Percentiles rank a stretch among this genome's conserved stretches.
These are phyloP conservation scores for Allantophomopsis lycopodina DNA, from an alignment of 2,329 filamentous ascomycete species.

Conservation along the genomic window DNA sequence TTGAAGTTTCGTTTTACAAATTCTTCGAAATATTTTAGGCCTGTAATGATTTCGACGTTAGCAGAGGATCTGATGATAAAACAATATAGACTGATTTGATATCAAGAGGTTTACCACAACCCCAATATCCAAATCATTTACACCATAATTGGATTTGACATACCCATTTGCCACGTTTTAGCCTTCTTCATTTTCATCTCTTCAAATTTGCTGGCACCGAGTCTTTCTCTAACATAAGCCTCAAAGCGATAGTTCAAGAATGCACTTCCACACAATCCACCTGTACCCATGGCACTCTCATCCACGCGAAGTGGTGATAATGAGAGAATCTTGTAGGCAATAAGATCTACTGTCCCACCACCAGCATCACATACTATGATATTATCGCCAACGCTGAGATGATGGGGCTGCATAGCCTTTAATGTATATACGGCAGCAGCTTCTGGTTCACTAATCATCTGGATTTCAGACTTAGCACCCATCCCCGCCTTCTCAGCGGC, in stretches of 20 bases:
- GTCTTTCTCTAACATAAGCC: slow-evolving; percentile 55
- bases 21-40: slow-evolving; percentile 67
- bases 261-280: slow-evolving; percentile 63
- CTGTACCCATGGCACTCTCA: slow-evolving; percentile 68
- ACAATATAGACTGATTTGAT: slow-evolving; percentile 1
- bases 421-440: slow-evolving; percentile 69
- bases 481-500: slow-evolving; percentile 70
- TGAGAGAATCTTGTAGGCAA: slow-evolving; percentile 70
- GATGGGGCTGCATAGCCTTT: slow-evolving; percentile 65
- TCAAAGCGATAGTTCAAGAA: slow-evolving; percentile 74
- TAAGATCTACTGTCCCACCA: slow-evolving; percentile 56
- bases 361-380: slow-evolving; percentile 43
- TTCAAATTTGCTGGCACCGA: slow-evolving; percentile 54
- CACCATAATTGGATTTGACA: neutral
- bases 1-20: slow-evolving; percentile 78
- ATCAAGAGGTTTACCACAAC: neutral
- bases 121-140: neutral
- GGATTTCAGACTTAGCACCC: slow-evolving; percentile 55
- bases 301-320: slow-evolving; percentile 59
- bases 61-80: slow-evolving; percentile 15
- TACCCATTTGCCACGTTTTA: slow-evolving; percentile 60
- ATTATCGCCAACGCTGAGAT: slow-evolving; percentile 51
- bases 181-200: slow-evolving; percentile 67
- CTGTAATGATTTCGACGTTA: slow-evolving; percentile 29
- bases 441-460: slow-evolving; percentile 72